phyloP scores from a whole-genome alignment of 2,329 filamentous ascomycete genomes.

The Ophiosphaerella korrae region DNA sequence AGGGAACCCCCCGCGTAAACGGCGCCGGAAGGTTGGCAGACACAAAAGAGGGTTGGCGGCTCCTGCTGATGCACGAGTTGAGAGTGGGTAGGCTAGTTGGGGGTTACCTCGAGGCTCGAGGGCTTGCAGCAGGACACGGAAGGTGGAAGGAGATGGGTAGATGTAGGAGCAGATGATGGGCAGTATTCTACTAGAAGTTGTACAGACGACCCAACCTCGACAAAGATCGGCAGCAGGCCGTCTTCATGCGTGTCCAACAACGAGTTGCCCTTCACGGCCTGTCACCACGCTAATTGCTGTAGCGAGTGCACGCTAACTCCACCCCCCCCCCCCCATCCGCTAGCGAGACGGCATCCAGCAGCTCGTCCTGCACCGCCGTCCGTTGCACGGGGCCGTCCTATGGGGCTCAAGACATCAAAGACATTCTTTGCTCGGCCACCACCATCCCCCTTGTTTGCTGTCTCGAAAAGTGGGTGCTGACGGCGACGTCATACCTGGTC shows the following conservation, averaged over 20 bases:
- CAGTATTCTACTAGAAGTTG: not conserved
- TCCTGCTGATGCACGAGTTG: slow-evolving; percentile 1
- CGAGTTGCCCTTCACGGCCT: slow-evolving; percentile 8
- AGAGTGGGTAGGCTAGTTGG: not conserved
- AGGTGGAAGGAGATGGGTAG: not conserved
- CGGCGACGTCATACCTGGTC: slow-evolving; percentile 4
- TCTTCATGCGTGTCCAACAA: slow-evolving; percentile 1
- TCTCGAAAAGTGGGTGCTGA: not conserved
- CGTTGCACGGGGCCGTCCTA: not conserved
- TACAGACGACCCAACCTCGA: slow-evolving; percentile 1
- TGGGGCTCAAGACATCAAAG: not conserved
- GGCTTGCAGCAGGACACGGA: no score
- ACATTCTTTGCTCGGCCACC: not conserved
- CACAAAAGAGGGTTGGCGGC: slow-evolving; percentile 2
- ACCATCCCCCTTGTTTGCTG: not conserved
- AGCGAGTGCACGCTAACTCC: slow-evolving; percentile 5
- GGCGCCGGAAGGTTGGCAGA: slow-evolving; percentile 6
- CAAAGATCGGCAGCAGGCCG: slow-evolving; percentile 7
- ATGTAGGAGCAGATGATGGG: no score
- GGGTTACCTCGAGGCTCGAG: not conserved
- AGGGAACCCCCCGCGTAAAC: slow-evolving; percentile 8
- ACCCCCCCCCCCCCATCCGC: not conserved
- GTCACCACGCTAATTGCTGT: slow-evolving; percentile 5
- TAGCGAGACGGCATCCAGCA: not conserved
- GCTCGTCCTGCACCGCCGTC: not conserved